Conservation (phyloP, 2,329 filamentous ascomycete species). For the Amphichorda felina region DNA sequence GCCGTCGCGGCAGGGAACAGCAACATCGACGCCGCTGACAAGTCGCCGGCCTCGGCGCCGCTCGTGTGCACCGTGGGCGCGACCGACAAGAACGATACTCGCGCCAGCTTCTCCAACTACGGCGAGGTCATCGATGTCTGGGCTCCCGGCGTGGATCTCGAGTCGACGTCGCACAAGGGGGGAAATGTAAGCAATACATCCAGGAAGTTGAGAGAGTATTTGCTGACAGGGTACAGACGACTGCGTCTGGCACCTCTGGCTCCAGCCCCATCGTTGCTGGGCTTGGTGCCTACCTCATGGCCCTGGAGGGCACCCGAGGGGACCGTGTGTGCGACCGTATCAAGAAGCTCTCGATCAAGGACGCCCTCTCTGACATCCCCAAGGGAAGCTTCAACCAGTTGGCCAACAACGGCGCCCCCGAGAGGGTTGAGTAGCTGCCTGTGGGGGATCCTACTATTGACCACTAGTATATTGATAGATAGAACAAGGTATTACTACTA, state of each 20-base stretch:
- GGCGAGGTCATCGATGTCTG: conserved; percentile 23
- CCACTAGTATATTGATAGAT: no score
- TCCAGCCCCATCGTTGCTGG: conserved; percentile 84
- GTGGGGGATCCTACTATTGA: neutral
- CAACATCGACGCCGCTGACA: conserved; percentile 23
- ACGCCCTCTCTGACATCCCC: conserved; percentile 65
- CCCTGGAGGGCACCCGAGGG: conserved; percentile 32
- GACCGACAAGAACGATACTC: conserved; percentile 18
- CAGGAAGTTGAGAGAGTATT: neutral
- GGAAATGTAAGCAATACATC: conserved; percentile 1
- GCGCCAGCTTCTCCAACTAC: conserved; percentile 32
- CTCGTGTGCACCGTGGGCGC: conserved; percentile 33
- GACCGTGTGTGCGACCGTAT: conserved; percentile 30
- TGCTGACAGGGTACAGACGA: conserved; percentile 3
- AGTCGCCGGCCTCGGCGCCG: conserved; percentile 28
- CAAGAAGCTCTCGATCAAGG: conserved; percentile 52
- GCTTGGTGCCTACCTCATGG: conserved; percentile 70
- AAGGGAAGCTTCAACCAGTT: conserved; percentile 76
- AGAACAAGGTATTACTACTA: no score
- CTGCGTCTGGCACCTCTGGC: conserved; percentile 93
- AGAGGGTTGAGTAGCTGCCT: neutral
- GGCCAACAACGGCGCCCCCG: conserved; percentile 31
- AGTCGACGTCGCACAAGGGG: conserved; percentile 18
- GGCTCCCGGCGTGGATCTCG: conserved; percentile 23
- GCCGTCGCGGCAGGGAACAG: conserved; percentile 29